phyloP scores from a whole-genome alignment of 495 filamentous ascomycete species.

The Hyphodiscus hymeniophilus region DNA sequence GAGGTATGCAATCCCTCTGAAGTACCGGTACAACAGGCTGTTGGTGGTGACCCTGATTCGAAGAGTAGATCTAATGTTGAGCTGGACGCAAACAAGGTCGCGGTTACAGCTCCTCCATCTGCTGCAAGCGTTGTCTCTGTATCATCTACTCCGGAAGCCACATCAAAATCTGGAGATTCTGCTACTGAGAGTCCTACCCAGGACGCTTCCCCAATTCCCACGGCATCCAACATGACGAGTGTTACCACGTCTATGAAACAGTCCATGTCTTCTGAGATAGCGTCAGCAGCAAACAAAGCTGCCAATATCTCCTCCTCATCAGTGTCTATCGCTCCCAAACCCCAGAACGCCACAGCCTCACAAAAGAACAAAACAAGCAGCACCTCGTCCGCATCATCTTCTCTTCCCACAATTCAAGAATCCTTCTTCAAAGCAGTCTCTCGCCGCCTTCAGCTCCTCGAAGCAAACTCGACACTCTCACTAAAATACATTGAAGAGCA shows the following conservation, averaged over 20 bases:
- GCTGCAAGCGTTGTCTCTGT: background rate
- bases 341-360: slow-evolving; percentile 14
- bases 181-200: background rate
- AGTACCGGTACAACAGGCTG: slow-evolving; percentile 1
- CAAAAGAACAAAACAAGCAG: slow-evolving; percentile 27
- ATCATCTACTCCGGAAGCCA: background rate
- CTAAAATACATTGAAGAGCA: slow-evolving; percentile 96
- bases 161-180: slow-evolving; percentile 6
- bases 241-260: background rate
- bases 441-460: slow-evolving; percentile 83
- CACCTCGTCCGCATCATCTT: slow-evolving; percentile 37
- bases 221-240: background rate
- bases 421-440: slow-evolving; percentile 95
- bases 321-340: background rate
- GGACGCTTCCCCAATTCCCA: background rate
- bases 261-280: no score
- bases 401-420: slow-evolving; percentile 84
- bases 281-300: background rate
- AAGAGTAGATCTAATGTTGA: background rate
- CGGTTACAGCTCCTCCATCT: background rate
- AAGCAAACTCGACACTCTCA: slow-evolving; percentile 86
- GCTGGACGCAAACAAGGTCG: background rate
- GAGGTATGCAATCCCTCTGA: slow-evolving; percentile 22
- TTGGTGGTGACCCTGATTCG: background rate
- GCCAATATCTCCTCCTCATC: background rate